phyloP scores from a whole-genome alignment of 129 eudicot species.

The Daucus carota region DH1_v3.0 NC_030384.2:44509501-44510000 shows the following conservation, averaged over 20 bases:
- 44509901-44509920: slow-evolving; percentile 85
- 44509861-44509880: background rate
- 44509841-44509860: background rate
- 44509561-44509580: slow-evolving; percentile 2
- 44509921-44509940: slow-evolving; percentile 75
- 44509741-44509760: slow-evolving; percentile 97
- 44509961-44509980: slow-evolving; percentile 10
- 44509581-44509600: slow-evolving; percentile 14
- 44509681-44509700: no score
- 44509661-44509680: no score
- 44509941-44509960: slow-evolving; percentile 94
- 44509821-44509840: slow-evolving; percentile 29
- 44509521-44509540: background rate
- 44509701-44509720: background rate
- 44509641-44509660: slow-evolving; percentile 89
- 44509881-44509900: background rate
- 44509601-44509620: slow-evolving; percentile 92
- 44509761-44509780: slow-evolving; percentile 93
- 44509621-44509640: slow-evolving; percentile 99
- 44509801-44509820: slow-evolving; percentile 94
- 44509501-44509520: slow-evolving; percentile 51
- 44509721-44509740: slow-evolving; percentile 37
- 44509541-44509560: background rate
- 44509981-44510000: background rate
- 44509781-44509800: slow-evolving; percentile 99